Evolutionary conservation across 2,329 filamentous ascomycete species (phyloP).

Genomic region (Phialophora chinensis): DNA sequence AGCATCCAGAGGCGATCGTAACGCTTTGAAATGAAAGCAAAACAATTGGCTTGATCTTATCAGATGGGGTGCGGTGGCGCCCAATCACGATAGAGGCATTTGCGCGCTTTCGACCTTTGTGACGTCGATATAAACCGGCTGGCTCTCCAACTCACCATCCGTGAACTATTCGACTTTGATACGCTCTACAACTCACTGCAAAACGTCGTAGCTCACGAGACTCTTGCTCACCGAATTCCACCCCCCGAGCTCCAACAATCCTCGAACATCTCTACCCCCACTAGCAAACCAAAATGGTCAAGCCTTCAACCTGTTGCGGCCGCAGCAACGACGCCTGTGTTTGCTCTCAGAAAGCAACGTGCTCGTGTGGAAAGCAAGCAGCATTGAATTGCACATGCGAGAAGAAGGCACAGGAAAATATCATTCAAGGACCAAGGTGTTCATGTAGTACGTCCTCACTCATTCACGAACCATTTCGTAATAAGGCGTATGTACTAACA

Average conservation of each 20-base stretch:
- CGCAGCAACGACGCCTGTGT: slow-evolving; percentile 61
- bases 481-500: background rate
- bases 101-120: background rate
- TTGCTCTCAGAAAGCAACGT: slow-evolving; percentile 66
- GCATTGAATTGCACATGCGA: slow-evolving; percentile 87
- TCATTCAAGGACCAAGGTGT: slow-evolving; percentile 73
- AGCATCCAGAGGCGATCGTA: background rate
- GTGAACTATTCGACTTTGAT: background rate
- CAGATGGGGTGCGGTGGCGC: background rate
- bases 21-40: slow-evolving; percentile 6
- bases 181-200: background rate
- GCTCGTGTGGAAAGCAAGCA: slow-evolving; percentile 87
- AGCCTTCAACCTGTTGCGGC: slow-evolving; percentile 65
- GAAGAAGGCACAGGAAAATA: slow-evolving; percentile 78
- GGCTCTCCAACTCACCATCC: background rate
- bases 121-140: slow-evolving; percentile 1
- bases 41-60: background rate
- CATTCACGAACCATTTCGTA: background rate
- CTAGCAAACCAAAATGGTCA: slow-evolving; percentile 47
- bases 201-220: background rate
- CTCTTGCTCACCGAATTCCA: background rate
- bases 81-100: slow-evolving; percentile 4
- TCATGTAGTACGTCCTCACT: slow-evolving; percentile 63
- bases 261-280: slow-evolving; percentile 10
- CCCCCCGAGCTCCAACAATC: background rate